Conservation (phyloP, 306 rosid species). For the Cucurbita pepo region DNA sequence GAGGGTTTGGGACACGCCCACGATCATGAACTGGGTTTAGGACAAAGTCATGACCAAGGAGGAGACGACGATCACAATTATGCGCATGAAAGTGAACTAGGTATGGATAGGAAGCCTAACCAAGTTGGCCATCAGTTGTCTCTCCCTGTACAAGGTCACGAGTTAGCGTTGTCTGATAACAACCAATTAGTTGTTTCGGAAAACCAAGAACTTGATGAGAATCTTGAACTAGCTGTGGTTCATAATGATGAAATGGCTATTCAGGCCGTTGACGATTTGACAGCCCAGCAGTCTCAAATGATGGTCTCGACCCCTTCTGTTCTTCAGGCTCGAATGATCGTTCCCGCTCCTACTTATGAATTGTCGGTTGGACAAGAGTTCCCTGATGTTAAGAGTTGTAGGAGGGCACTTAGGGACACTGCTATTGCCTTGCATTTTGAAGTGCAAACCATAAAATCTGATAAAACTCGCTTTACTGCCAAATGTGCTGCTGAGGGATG, state of each 20-base stretch:
- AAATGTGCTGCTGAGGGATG: conserved; percentile 39
- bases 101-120: conserved; percentile 62
- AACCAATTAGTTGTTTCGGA: conserved; percentile 24
- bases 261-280: conserved; percentile 13
- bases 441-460: conserved; percentile 35
- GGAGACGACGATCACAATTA: conserved; percentile 37
- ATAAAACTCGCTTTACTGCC: conserved; percentile 40
- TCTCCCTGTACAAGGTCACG: conserved; percentile 32
- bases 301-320: conserved; percentile 11
- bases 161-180: conserved; percentile 20
- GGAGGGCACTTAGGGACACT: conserved; percentile 45
- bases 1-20: conserved; percentile 26
- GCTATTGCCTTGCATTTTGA: conserved; percentile 43
- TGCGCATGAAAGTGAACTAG: conserved; percentile 37
- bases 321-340: conserved; percentile 20
- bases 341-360: conserved; percentile 6
- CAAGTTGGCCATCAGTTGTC: conserved; percentile 41
- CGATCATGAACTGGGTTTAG: conserved; percentile 44
- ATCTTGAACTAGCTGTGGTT: conserved; percentile 21
- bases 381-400: conserved; percentile 37
- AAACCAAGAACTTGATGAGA: conserved; percentile 22
- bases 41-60: conserved; percentile 40
- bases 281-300: conserved; percentile 10
- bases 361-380: conserved; percentile 43
- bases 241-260: conserved; percentile 26